These are phyloP conservation scores for Thoreauomyces humboldtii DNA, from an alignment of 192 early-diverging fungal species.

Conservation along the genomic window DNA sequence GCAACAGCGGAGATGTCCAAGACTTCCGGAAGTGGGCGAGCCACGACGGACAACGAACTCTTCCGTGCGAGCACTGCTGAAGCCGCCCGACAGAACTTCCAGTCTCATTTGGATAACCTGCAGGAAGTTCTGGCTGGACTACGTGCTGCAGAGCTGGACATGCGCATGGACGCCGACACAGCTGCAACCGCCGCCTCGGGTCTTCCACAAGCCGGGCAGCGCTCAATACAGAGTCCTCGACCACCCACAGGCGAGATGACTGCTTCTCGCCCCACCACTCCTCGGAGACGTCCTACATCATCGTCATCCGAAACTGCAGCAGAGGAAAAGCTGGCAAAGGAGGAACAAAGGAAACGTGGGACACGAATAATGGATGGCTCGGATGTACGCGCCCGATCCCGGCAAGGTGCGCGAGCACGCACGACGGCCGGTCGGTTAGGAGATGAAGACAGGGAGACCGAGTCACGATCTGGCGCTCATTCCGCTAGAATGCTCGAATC, in stretches of 20 bases:
- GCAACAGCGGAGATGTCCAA: slow-evolving; percentile 42
- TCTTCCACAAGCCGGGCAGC: not conserved
- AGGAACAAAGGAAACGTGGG: slow-evolving; percentile 25
- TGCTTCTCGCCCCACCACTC: not conserved
- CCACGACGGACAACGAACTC: slow-evolving; percentile 8
- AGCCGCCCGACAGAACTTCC: slow-evolving; percentile 32
- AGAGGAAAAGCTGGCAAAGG: not conserved
- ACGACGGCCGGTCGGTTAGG: not conserved
- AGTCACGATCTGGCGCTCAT: no score
- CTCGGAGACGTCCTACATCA: not conserved
- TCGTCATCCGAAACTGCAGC: not conserved
- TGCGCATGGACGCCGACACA: slow-evolving; percentile 10
- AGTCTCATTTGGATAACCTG: slow-evolving; percentile 50
- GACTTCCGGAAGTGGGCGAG: slow-evolving; percentile 1
- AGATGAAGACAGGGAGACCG: slow-evolving; percentile 9
- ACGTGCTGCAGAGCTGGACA: slow-evolving; percentile 50
- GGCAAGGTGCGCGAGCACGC: not conserved
- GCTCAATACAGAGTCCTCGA: slow-evolving; percentile 13
- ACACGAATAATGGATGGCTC: slow-evolving; percentile 45
- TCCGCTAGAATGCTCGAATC: no score
- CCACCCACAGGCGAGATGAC: slow-evolving; percentile 14
- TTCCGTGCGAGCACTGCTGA: slow-evolving; percentile 32
- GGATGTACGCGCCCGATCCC: slow-evolving; percentile 27
- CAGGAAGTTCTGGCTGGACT: slow-evolving; percentile 53
- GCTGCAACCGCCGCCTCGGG: not conserved